A percentile compares a stretch with the other conserved stretches of the same genome.
phyloP scores from a whole-genome alignment of 2,329 filamentous ascomycete species.

The Ophiostoma populinum region DNA sequence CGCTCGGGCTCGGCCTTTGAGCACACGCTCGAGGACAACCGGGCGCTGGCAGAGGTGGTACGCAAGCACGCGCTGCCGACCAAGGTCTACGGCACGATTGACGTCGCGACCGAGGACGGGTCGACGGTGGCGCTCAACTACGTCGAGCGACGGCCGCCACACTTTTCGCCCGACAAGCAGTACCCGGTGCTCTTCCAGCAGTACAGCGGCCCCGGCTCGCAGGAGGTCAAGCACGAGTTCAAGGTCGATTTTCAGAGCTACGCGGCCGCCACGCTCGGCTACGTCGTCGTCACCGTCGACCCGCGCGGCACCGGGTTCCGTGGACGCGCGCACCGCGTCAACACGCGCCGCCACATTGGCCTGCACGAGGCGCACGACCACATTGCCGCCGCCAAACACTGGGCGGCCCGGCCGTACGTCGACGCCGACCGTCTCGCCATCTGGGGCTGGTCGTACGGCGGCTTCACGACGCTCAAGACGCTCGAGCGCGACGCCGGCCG shows the following conservation, averaged over 20 bases:
- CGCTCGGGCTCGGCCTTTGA: slow-evolving; percentile 37
- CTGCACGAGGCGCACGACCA: slow-evolving; percentile 77
- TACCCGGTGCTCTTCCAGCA: slow-evolving; percentile 93
- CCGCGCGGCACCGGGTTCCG: slow-evolving; percentile 83
- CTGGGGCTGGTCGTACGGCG: slow-evolving; percentile 97
- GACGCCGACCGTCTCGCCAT: slow-evolving; percentile 72
- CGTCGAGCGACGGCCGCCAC: slow-evolving; percentile 73
- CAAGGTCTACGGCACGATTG: slow-evolving; percentile 66
- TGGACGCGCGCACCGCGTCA: slow-evolving; percentile 66
- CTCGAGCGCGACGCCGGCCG: slow-evolving; percentile 76
- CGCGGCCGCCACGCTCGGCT: slow-evolving; percentile 68
- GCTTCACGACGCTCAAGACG: slow-evolving; percentile 88
- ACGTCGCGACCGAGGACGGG: slow-evolving; percentile 35
- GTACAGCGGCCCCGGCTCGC: slow-evolving; percentile 89
- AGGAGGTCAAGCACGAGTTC: slow-evolving; percentile 69
- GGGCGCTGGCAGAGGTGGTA: slow-evolving; percentile 48
- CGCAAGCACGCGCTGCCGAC: slow-evolving; percentile 67
- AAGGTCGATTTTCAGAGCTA: slow-evolving; percentile 80
- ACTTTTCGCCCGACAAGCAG: slow-evolving; percentile 67
- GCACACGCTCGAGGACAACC: slow-evolving; percentile 63
- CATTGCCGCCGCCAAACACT: slow-evolving; percentile 75
- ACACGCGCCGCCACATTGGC: slow-evolving; percentile 70
- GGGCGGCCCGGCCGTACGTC: slow-evolving; percentile 66
- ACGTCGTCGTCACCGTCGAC: slow-evolving; percentile 89
- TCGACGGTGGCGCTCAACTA: slow-evolving; percentile 41